phyloP scores from a whole-genome alignment of 345 rosid species.

The Hibiscus trionum region DNA sequence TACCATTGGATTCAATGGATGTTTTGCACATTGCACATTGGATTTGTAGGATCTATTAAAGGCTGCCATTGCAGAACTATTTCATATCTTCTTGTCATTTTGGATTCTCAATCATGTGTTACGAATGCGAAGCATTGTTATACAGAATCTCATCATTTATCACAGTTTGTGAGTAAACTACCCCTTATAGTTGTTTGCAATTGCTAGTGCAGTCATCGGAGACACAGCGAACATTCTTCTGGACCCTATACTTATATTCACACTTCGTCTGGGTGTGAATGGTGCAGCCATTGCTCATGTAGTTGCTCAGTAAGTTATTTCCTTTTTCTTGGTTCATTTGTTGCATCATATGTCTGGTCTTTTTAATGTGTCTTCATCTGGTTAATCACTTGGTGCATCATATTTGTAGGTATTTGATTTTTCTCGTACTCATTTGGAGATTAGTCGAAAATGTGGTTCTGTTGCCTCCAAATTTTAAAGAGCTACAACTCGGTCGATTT shows the following conservation, averaged over 20 bases:
- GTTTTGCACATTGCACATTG: not conserved
- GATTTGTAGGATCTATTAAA: not conserved
- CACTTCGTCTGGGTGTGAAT: slow-evolving; percentile 34
- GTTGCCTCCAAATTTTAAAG: slow-evolving; percentile 26
- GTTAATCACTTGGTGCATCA: not conserved
- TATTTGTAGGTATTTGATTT: slow-evolving; percentile 27
- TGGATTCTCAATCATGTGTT: not conserved
- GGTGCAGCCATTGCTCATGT: slow-evolving; percentile 72
- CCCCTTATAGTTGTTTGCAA: slow-evolving; percentile 2
- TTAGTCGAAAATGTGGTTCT: slow-evolving; percentile 26
- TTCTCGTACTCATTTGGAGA: slow-evolving; percentile 27
- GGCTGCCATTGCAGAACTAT: not conserved
- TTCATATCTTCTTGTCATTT: not conserved
- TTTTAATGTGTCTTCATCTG: not conserved
- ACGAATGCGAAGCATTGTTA: not conserved
- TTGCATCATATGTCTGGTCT: not conserved
- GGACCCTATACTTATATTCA: slow-evolving; percentile 46
- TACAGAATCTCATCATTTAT: not conserved
- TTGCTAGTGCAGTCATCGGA: slow-evolving; percentile 35
- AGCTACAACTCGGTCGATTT: slow-evolving; percentile 32
- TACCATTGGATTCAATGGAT: not conserved
- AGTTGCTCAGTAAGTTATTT: slow-evolving; percentile 46
- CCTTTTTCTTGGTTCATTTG: not conserved
- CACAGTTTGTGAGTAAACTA: not conserved
- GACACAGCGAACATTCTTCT: slow-evolving; percentile 38